A percentile compares a stretch with the other conserved stretches of the same genome.
Conservation (phyloP, 2,329 filamentous ascomycete species). For the Verticillium nubilum region DNA sequence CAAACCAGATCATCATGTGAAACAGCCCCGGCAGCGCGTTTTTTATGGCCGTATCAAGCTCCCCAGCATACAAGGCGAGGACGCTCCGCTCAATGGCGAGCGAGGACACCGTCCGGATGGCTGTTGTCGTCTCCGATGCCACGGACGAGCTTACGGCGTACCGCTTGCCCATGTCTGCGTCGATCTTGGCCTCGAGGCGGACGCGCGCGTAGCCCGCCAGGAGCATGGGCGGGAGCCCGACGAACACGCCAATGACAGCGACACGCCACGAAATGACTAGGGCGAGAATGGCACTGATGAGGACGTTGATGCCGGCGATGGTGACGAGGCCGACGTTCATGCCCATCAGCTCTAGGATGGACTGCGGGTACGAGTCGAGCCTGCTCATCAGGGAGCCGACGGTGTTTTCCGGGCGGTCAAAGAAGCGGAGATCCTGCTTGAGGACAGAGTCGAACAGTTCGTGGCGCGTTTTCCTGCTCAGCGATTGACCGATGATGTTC, state of each 20-base stretch:
- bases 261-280: slow-evolving; percentile 34
- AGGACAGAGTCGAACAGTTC: slow-evolving; percentile 16
- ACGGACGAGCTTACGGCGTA: slow-evolving; percentile 11
- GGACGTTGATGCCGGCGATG: slow-evolving; percentile 11
- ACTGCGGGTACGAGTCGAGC: slow-evolving; percentile 15
- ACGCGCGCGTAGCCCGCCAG: slow-evolving; percentile 11
- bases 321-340: slow-evolving; percentile 12
- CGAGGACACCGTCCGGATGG: slow-evolving; percentile 11
- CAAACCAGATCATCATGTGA: slow-evolving; percentile 18
- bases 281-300: slow-evolving; percentile 17
- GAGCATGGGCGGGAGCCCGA: slow-evolving; percentile 12
- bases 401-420: slow-evolving; percentile 16
- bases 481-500: slow-evolving; percentile 4
- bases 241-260: slow-evolving; percentile 25
- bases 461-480: neutral
- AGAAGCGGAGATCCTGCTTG: slow-evolving; percentile 15
- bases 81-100: slow-evolving; percentile 4
- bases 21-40: slow-evolving; percentile 9
- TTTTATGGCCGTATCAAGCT: neutral
- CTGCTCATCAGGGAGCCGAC: slow-evolving; percentile 17
- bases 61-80: neutral
- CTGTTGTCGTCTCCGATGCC: slow-evolving; percentile 9
- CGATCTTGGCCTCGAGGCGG: slow-evolving; percentile 9
- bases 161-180: slow-evolving; percentile 6
- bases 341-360: slow-evolving; percentile 12